Evolutionary conservation across 495 filamentous ascomycete species (phyloP), one percentile per base, ranked within the genome.

Genomic region (Cenococcum geophilum): DNA sequence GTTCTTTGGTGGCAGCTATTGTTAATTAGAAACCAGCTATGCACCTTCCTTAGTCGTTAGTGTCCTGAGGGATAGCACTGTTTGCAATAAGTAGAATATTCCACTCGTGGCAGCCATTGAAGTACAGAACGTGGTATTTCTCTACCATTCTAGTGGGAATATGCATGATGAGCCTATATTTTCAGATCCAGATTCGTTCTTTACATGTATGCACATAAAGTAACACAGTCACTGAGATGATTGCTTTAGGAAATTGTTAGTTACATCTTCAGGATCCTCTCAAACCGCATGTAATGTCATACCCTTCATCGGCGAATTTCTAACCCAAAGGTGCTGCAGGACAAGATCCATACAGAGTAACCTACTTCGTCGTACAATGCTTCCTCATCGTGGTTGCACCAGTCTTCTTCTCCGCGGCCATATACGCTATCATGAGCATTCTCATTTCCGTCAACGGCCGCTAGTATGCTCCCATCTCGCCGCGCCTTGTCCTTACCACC

Each of bases 341-440:
- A 47, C 62, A 71, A 23, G 71, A 78, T 63, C 77, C 79, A 0
- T 81, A 82, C 70, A 68, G 72, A 61, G 69, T 82, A 21, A 74
- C 75, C 54, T 80, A 76, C 70, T 82, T 82, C 58, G 75, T 82
- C 32, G 51, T 80, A n/a, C 79, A 82, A 60, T 82, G 82, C 70
- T 83, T 82, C 72, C 80, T 80, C 73, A 80, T 83, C 60, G 80
- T 83, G 56, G 76, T 77, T 8, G 80, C 80, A 5, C 80, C 80
- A 10, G 80, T 83, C 21, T 79, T 82, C 64, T 72, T 82, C 66
- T 69, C 75, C n/a, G 80, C 80, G 0, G 75, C 72, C 8, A 77
- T 83, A 55, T 83, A 83, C 72, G 78, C 76, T 12, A 68, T 77
- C 50, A 69, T 82, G 12, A 74, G 72, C 0, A 66, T 72, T 1